Evolutionary conservation across 2,329 filamentous ascomycete genomes (phyloP).

Genomic region (Exophiala dermatitidis): DNA sequence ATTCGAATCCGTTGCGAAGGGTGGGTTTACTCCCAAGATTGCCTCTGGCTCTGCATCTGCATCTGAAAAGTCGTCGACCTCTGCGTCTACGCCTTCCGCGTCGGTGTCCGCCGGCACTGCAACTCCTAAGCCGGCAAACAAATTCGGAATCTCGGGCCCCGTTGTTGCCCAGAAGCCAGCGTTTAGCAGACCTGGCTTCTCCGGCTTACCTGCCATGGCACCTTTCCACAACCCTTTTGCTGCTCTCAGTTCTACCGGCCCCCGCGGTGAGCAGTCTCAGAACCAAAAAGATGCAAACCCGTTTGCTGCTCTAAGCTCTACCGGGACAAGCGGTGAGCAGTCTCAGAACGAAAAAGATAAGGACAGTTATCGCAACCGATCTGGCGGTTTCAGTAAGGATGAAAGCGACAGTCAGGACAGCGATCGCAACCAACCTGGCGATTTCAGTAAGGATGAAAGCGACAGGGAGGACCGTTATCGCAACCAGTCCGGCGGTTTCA

Average conservation of each 20-base stretch:
- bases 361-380: too few relatives aligned
- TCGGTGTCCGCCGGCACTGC: not conserved
- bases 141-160: conserved; percentile 28
- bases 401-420: too few relatives aligned
- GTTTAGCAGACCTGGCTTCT: not conserved
- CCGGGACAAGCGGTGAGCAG: not conserved
- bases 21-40: conserved; percentile 24
- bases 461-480: too few relatives aligned
- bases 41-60: conserved; percentile 3
- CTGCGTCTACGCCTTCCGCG: not conserved
- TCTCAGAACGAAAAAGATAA: too few relatives aligned
- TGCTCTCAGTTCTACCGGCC: conserved; percentile 4
- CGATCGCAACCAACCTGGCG: too few relatives aligned
- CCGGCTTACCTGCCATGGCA: conserved; percentile 4
- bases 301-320: not conserved
- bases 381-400: too few relatives aligned
- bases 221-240: conserved; percentile 17
- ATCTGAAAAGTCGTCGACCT: not conserved
- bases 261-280: not conserved
- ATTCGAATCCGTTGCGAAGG: conserved; percentile 34
- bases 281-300: not conserved
- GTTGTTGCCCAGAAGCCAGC: conserved; percentile 21
- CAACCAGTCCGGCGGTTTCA: not conserved
- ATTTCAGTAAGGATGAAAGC: too few relatives aligned
- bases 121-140: conserved; percentile 22